phyloP scores from a whole-genome alignment of 2,329 filamentous ascomycete genomes.

The Xylariaceae sp. region DNA sequence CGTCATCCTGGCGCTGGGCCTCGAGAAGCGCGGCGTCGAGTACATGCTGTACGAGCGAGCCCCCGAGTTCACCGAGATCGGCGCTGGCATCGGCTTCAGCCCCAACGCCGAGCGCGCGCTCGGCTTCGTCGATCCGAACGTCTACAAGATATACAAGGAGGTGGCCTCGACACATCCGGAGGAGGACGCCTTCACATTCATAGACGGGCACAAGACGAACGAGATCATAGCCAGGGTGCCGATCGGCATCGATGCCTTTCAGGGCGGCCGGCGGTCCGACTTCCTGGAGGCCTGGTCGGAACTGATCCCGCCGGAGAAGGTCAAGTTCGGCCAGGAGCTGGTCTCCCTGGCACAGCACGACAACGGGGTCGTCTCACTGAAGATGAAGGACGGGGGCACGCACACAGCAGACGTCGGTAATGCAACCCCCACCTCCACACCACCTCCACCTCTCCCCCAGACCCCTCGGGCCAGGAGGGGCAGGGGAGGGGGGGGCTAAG shows the following conservation, averaged over 20 bases:
- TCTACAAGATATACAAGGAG: slow-evolving; percentile 28
- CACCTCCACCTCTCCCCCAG: too few relatives aligned
- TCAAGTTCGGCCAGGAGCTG: slow-evolving; percentile 28
- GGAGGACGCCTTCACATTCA: slow-evolving; percentile 35
- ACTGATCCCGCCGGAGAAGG: slow-evolving; percentile 19
- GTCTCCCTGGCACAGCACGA: slow-evolving; percentile 21
- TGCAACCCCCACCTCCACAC: too few relatives aligned
- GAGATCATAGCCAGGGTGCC: slow-evolving; percentile 26
- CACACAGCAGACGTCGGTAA: slow-evolving; percentile 27
- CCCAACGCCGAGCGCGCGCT: slow-evolving; percentile 44
- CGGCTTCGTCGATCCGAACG: slow-evolving; percentile 26
- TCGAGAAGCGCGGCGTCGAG: slow-evolving; percentile 33
- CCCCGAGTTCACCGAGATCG: slow-evolving; percentile 34
- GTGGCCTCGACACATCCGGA: slow-evolving; percentile 16
- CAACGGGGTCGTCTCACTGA: slow-evolving; percentile 16
- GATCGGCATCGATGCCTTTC: slow-evolving; percentile 34
- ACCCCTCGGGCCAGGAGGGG: too few relatives aligned
- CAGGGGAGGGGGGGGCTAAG: too few relatives aligned
- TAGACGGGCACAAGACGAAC: slow-evolving; percentile 26
- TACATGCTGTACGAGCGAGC: slow-evolving; percentile 42
- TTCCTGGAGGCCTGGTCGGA: slow-evolving; percentile 31
- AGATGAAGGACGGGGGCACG: slow-evolving; percentile 24
- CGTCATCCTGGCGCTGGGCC: slow-evolving; percentile 38
- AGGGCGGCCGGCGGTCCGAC: slow-evolving; percentile 32
- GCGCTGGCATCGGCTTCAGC: slow-evolving; percentile 44